A percentile compares a stretch with the other conserved stretches of the same genome.
Conservation (phyloP, 2,329 filamentous ascomycete genomes). For the Epichloe sibirici region DNA sequence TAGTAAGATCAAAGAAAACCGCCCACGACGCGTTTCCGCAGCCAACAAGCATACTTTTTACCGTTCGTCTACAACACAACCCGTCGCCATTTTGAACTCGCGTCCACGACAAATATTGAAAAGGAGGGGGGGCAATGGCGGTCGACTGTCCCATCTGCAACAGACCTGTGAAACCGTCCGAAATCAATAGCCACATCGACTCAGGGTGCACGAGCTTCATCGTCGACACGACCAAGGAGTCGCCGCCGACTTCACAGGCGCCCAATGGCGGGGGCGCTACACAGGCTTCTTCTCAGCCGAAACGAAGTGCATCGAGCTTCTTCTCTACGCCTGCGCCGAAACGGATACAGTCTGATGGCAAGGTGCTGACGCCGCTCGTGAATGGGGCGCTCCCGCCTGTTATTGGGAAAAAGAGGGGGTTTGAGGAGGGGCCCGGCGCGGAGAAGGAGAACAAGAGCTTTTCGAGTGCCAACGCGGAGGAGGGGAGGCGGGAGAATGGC, state of each 20-base stretch:
- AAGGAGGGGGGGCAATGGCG: slow-evolving; percentile 17
- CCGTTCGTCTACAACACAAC: no score
- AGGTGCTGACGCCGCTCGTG: slow-evolving; percentile 20
- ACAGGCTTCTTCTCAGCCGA: slow-evolving; percentile 28
- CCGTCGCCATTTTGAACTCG: no score
- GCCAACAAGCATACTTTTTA: no score
- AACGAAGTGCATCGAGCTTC: slow-evolving; percentile 44
- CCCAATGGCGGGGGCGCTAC: slow-evolving; percentile 1
- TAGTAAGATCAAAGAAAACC: no score
- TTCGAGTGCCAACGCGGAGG: background rate
- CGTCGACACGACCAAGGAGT: slow-evolving; percentile 32
- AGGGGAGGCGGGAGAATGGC: background rate
- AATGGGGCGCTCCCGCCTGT: slow-evolving; percentile 18
- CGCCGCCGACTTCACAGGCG: slow-evolving; percentile 16
- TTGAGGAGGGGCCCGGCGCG: slow-evolving; percentile 40
- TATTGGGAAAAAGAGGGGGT: slow-evolving; percentile 36
- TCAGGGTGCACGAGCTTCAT: slow-evolving; percentile 62
- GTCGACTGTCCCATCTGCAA: slow-evolving; percentile 77
- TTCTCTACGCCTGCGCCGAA: slow-evolving; percentile 51
- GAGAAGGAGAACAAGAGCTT: slow-evolving; percentile 4
- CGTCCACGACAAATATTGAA: background rate
- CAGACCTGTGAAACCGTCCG: slow-evolving; percentile 54
- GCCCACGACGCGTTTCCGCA: no score
- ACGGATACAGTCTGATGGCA: slow-evolving; percentile 25
- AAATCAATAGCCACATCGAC: slow-evolving; percentile 88